Conservation (phyloP, 371 early-diverging fungal genomes). For the Mortierella sp. region DNA sequence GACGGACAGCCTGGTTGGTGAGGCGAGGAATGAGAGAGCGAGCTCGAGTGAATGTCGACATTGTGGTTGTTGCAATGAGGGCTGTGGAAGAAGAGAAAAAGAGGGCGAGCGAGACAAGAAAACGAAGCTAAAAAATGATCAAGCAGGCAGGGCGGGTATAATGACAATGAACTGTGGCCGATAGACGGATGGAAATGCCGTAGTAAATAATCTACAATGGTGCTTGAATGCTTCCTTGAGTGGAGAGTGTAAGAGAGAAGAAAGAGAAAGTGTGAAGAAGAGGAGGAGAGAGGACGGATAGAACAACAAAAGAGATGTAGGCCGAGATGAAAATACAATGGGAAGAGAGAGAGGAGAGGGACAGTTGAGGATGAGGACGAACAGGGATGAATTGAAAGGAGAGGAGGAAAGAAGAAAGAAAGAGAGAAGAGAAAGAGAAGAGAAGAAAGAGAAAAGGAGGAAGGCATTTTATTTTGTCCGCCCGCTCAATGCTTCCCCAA, state of each 20-base stretch:
- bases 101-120: neutral
- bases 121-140: neutral
- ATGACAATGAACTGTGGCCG: too few species aligned
- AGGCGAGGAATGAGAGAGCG: slow-evolving; percentile 34
- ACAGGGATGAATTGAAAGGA: slow-evolving; percentile 5
- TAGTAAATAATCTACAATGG: neutral
- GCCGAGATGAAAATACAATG: slow-evolving; percentile 11
- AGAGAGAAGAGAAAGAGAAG: neutral
- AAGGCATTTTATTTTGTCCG: slow-evolving; percentile 11
- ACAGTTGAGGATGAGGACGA: slow-evolving; percentile 22
- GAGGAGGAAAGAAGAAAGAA: neutral
- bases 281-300: neutral
- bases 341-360: slow-evolving; percentile 13
- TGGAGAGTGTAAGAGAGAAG: slow-evolving; percentile 7
- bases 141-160: slow-evolving; percentile 12
- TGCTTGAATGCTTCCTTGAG: neutral
- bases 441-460: slow-evolving; percentile 1
- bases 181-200: neutral
- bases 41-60: slow-evolving; percentile 43
- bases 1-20: slow-evolving; percentile 16
- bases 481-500: slow-evolving; percentile 13
- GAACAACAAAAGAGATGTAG: slow-evolving; percentile 5
- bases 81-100: neutral
- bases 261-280: slow-evolving; percentile 11
- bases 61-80: slow-evolving; percentile 11